Evolutionary conservation across 2,329 filamentous ascomycete genomes (phyloP), one percentile per base, ranked within the genome.

Genomic region (Zopfia rhizophila): DNA sequence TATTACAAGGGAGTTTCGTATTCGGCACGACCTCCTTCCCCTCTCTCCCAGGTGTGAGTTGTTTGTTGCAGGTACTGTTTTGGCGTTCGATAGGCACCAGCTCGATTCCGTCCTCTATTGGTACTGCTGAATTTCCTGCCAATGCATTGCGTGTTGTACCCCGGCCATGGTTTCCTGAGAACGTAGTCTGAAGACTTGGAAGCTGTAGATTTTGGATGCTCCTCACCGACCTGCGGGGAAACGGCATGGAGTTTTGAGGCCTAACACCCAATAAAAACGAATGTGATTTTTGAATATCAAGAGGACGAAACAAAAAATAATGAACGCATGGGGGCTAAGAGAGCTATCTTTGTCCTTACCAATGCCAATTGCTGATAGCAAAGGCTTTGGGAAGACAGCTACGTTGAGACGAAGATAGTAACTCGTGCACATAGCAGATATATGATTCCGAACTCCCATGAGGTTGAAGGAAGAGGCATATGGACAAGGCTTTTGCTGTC

Each of bases 21-120:
- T 25, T 13, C 2, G 55, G 48, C 7, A 63, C 55, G 3, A 66
- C 56, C 27, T 69, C 66, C 24, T 66, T 67, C 38, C 67, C 65
- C 17, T 60, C 54, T 11, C 54, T 43, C 7, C 55, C 53, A 8
- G 60, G 63, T 11, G 60, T 61, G 7, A 66, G 46, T 27, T 63
- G 64, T 11, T 64, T 65, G 7, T 51, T 58, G n/a, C 56, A 61
- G 7, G 48, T 47, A 11, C 45, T 45, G 17, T 63, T 60, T 17
- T 53, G 52, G 18, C 57, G 49, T 36, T 68, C 66, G 21, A 69
- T 44, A 1, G 66, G 66, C 6, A 68, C 63, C 0, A 65, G 48
- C 36, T 69, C 65, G 14, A 67, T 59, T n/a, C 64, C 66, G 49
- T 65, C 58, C 19, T 58, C 58, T 8, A 66, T 51, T 32, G 13